These are phyloP conservation scores for Bretziella fagacearum DNA, from an alignment of 2,329 filamentous ascomycete species.

Conservation along the genomic window DNA sequence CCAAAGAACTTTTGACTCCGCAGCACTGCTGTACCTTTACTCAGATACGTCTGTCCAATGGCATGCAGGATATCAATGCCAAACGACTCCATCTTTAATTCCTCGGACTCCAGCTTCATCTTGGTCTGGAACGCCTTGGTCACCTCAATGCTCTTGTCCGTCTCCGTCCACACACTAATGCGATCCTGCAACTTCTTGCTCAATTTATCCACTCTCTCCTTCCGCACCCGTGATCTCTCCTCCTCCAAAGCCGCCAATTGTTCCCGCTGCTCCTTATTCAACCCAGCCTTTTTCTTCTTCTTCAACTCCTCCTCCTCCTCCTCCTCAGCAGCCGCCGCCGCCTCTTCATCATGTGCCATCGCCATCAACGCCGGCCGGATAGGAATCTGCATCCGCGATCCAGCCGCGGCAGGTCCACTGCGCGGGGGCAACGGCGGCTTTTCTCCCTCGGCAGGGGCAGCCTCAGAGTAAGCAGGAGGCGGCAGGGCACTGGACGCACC, in stretches of 20 bases:
- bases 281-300: constrained; percentile 73
- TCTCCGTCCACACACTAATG: constrained; percentile 91
- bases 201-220: constrained; percentile 78
- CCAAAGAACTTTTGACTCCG: constrained; percentile 96
- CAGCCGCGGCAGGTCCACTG: constrained; percentile 18
- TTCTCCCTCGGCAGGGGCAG: constrained; percentile 18
- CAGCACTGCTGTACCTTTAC: constrained; percentile 72
- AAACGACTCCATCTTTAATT: constrained; percentile 98
- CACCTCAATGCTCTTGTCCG: constrained; percentile 72
- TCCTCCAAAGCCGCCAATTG: constrained; percentile 76
- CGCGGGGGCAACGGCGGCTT: constrained; percentile 5
- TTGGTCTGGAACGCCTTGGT: constrained; percentile 86
- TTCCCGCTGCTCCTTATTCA: constrained; percentile 85
- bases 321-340: constrained; percentile 43
- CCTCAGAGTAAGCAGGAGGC: constrained; percentile 18
- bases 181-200: constrained; percentile 74
- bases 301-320: constrained; percentile 46
- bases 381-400: constrained; percentile 39
- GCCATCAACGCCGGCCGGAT: constrained; percentile 79
- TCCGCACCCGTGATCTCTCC: constrained; percentile 65
- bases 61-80: constrained; percentile 91
- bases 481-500: constrained; percentile 18
- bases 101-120: constrained; percentile 86
- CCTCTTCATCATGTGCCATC: constrained; percentile 50
- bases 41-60: constrained; percentile 77